Base-by-base conservation (phyloP, 352 stramenopile genomes). In the Globisporangium solare region DNA sequence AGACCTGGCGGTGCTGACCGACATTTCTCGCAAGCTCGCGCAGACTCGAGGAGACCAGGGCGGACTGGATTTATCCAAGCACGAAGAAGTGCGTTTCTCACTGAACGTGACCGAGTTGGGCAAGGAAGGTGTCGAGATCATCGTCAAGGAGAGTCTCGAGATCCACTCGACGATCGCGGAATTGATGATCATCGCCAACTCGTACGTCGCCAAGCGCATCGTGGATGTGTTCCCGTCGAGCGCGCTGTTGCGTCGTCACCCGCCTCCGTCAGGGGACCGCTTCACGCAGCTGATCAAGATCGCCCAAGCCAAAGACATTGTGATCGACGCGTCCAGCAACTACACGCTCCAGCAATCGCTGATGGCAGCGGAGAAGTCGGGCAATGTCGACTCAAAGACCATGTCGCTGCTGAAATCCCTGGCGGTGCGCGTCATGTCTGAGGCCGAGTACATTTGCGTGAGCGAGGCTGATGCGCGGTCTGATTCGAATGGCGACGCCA, bases 131-230 rank as follows among this genome's bases (percentile, higher is more conserved):
- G 76, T 95, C 22, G 78, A 89, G 61, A 89, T 98, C 32, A 84
- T 74, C 22, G 76, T 89, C 27, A 97, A 97, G 58, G 82, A 95
- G 56, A 93, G 88, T 51, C 64, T 96, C 24, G 93, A 98, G 70
- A 97, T 98, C 59, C 90, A 98, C 67, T 70, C 85, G 46, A 97
- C 91, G 46, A 97, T 98, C 51, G 91, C 91, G 0, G 92, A 97
- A 70, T 71, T 97, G 42, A 97, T 97, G 91, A 98, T 98, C 51
- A 72, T 97, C 20, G 91, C 93, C 18, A 98, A 98, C 55, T 77
- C 71, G 14, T 91, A 70, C 45, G 91, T 98, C 3, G 93, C 93
- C 15, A 74, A 79, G 46, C 85, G 78, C 43, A 95, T 97, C 27
- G 77, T 88, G 45, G 56, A 83, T 17, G 61, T 65, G 35, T 96